Conservation (phyloP, 805 yeast genomes). For the Candida ipomoeae region DNA sequence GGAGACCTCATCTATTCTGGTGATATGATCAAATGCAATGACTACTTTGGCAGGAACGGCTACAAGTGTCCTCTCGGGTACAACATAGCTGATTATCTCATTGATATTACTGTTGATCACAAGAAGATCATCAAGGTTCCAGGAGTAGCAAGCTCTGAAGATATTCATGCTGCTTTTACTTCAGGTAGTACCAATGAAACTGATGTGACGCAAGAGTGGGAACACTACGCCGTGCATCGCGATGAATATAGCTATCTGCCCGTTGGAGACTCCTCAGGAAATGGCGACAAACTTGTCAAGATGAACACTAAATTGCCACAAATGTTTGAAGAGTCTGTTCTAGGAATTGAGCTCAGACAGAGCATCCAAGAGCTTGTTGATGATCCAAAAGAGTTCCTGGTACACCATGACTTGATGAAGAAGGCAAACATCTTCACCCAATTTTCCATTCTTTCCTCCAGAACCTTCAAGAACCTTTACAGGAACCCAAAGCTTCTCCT, state of each 20-base stretch:
- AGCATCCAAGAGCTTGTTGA: slow-evolving; percentile 31
- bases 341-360: slow-evolving; percentile 37
- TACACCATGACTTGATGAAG: slow-evolving; percentile 30
- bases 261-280: slow-evolving; percentile 15
- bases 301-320: slow-evolving; percentile 28
- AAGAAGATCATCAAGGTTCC: slow-evolving; percentile 27
- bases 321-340: slow-evolving; percentile 35
- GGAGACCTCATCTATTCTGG: slow-evolving; percentile 90
- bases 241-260: slow-evolving; percentile 51
- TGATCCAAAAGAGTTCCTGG: slow-evolving; percentile 24
- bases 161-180: slow-evolving; percentile 30
- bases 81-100: slow-evolving; percentile 88
- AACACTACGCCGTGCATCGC: slow-evolving; percentile 75
- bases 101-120: slow-evolving; percentile 80
- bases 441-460: slow-evolving; percentile 66
- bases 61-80: slow-evolving; percentile 83
- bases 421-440: slow-evolving; percentile 64
- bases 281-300: slow-evolving; percentile 19
- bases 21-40: slow-evolving; percentile 66
- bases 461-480: slow-evolving; percentile 89
- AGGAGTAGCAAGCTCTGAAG: slow-evolving; percentile 14
- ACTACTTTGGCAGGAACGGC: slow-evolving; percentile 72
- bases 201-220: slow-evolving; percentile 79
- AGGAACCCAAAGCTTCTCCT: slow-evolving; percentile 86
- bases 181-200: slow-evolving; percentile 28